These are phyloP conservation scores for Raphanus sativus DNA, from an alignment of 345 rosid species.

Conservation along the genomic window DNA sequence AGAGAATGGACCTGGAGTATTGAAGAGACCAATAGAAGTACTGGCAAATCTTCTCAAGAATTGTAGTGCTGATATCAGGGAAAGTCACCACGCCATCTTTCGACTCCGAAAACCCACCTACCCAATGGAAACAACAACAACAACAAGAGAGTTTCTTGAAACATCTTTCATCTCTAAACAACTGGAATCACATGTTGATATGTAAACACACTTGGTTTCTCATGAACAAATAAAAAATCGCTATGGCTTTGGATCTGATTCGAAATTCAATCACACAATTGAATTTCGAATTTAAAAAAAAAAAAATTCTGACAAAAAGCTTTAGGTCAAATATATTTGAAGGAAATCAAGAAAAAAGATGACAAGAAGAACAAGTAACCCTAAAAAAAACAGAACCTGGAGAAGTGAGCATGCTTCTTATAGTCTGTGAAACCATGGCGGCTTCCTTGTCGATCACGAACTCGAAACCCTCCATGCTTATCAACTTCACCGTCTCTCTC, in stretches of 20 bases:
- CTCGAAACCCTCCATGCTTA: constrained; percentile 80
- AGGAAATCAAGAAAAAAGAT: background rate
- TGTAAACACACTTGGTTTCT: background rate
- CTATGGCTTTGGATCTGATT: background rate
- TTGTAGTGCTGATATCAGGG: constrained; percentile 76
- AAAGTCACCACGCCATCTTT: constrained; percentile 80
- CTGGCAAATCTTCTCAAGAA: constrained; percentile 88
- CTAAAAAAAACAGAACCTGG: constrained; percentile 54
- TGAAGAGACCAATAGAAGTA: constrained; percentile 90
- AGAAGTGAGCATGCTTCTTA: constrained; percentile 88
- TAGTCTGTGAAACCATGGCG: constrained; percentile 90
- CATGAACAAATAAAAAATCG: background rate
- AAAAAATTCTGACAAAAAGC: no score
- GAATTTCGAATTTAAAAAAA: constrained; percentile 7
- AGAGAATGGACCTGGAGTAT: constrained; percentile 58
- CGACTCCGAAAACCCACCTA: constrained; percentile 71
- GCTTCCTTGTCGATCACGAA: constrained; percentile 78
- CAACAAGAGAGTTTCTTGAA: no score
- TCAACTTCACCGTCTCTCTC: constrained; percentile 74
- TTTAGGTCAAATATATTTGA: background rate
- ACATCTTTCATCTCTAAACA: background rate
- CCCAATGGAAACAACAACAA: background rate
- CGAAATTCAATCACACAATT: background rate
- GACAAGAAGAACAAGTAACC: constrained; percentile 2
- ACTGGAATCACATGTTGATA: background rate